Evolutionary conservation across 2,329 filamentous ascomycete species (phyloP), one percentile per base, ranked within the genome.

Genomic region (Alternaria postmessia): DNA sequence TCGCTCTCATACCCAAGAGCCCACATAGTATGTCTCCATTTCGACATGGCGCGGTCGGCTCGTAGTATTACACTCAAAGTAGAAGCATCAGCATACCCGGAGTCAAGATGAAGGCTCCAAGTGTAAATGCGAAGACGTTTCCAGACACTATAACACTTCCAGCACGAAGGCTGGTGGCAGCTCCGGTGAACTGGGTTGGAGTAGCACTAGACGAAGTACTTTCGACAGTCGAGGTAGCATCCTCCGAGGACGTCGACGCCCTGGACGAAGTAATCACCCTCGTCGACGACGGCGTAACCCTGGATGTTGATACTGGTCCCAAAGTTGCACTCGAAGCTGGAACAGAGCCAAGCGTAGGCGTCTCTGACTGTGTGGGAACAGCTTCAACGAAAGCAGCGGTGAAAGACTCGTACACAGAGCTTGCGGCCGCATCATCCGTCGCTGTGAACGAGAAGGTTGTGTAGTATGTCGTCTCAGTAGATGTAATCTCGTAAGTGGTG

Each of bases 71-170:
- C 2, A 36, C 20, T 49, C 20, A 49, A 26, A 49, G 46, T 9
- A 49, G 32, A 49, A 49, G 46, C 46, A 49, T 49, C 46, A 49
- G 5, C 30, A 38, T 38, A 18, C 46, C 46, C 20, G 46, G 32
- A 49, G 46, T 36, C 22, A 49, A n/a, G 20, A 34, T 14, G 34
- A 49, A 7, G 24, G 46, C 20, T 30, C 46, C 46, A 22, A 49
- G 32, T 32, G 46, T 11, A 5, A 49, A 38, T 26, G 34, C 32
- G 14, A 49, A 49, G 14, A 38, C 34, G 4, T 22, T 30, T 1
- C 46, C 30, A 38, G 34, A 26, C 22, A 34, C 32, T n/a, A 32
- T 36, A 30, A 36, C 20, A 49, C 46, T 38, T 38, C 46, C 46
- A 49, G 34, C 32, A n/a, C 46, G 46, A 38, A 38, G 46, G 20